A percentile compares a stretch with the other conserved stretches of the same genome.
Evolutionary conservation across 495 filamentous ascomycete genomes (phyloP).

Genomic region (Penicillium robsamsonii): DNA sequence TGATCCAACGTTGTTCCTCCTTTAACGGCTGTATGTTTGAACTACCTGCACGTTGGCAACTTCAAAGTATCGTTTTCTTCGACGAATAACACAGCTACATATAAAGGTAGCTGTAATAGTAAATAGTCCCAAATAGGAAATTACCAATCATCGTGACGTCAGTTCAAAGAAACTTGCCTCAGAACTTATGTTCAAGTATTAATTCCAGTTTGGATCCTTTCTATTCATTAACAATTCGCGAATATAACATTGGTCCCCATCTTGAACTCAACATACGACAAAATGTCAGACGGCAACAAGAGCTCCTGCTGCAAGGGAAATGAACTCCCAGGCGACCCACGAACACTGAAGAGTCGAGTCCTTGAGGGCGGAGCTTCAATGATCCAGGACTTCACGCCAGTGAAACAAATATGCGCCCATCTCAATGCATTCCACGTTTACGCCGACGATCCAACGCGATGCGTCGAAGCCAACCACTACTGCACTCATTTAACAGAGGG

Average conservation of each 20-base stretch:
- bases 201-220: neutral
- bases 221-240: neutral
- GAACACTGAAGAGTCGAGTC: constrained; percentile 54
- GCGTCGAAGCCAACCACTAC: constrained; percentile 82
- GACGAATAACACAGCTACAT: too few relatives aligned
- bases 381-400: constrained; percentile 67
- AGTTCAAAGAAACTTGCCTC: neutral
- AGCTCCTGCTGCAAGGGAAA: constrained; percentile 20
- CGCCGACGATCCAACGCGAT: constrained; percentile 61
- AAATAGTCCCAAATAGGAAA: neutral
- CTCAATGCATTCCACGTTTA: constrained; percentile 86
- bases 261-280: neutral
- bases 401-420: constrained; percentile 77
- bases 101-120: neutral
- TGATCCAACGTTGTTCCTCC: too few relatives aligned
- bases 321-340: constrained; percentile 49
- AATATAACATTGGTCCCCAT: neutral
- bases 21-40: too few relatives aligned
- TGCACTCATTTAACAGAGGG: constrained; percentile 76
- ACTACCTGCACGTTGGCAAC: too few relatives aligned
- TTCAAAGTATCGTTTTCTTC: too few relatives aligned
- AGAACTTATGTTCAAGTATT: neutral
- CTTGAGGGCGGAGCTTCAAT: constrained; percentile 64
- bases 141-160: neutral
- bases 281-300: constrained; percentile 12